These are phyloP conservation scores for Aspergillus ostianus DNA, from an alignment of 495 filamentous ascomycete genomes.

Conservation along the genomic window DNA sequence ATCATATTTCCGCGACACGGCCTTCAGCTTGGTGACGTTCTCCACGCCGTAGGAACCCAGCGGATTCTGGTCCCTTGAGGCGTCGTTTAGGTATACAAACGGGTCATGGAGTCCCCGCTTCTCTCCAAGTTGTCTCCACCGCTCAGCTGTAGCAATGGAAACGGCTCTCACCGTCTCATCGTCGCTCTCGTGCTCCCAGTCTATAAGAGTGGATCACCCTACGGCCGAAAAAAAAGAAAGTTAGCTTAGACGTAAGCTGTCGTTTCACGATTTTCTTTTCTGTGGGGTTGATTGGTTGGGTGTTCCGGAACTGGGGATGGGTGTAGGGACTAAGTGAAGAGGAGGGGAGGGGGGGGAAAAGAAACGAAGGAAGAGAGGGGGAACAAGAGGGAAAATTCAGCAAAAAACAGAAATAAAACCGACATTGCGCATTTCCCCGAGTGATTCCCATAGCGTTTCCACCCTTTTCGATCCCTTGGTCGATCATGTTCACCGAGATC, in stretches of 20 bases:
- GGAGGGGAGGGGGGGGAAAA: too few species aligned
- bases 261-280: neutral
- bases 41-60: neutral
- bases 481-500: neutral
- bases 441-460: neutral
- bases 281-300: neutral
- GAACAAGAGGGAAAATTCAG: neutral
- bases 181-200: neutral
- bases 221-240: neutral
- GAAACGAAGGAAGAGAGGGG: neutral
- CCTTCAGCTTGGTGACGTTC: conserved; percentile 1
- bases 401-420: neutral
- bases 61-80: neutral
- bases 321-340: neutral
- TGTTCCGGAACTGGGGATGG: neutral
- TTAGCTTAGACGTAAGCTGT: neutral
- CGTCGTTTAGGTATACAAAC: conserved; percentile 1
- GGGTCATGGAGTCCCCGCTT: conserved; percentile 1
- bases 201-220: neutral
- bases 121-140: conserved; percentile 1
- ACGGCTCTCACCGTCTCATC: neutral
- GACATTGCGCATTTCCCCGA: neutral
- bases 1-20: conserved; percentile 1
- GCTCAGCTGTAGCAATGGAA: neutral
- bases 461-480: neutral